Conservation (phyloP, 192 early-diverging fungal genomes). For the Rhizoclosmatium sp. region DNA sequence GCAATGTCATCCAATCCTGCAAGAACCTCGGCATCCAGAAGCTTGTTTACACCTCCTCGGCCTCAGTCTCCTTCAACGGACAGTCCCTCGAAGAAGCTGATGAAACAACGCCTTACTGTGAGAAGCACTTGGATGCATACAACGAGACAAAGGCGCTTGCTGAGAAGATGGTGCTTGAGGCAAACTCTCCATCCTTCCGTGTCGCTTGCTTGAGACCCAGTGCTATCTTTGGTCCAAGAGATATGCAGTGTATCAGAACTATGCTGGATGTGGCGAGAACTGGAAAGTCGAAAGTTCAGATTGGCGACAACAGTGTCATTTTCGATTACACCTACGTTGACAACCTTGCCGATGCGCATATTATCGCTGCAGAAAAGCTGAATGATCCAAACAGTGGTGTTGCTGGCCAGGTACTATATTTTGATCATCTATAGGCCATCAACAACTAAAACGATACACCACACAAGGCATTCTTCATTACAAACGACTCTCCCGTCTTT, state of each 20-base stretch:
- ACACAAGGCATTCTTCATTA: constrained; percentile 84
- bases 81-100: constrained; percentile 77
- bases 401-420: constrained; percentile 42
- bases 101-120: constrained; percentile 80
- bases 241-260: constrained; percentile 48
- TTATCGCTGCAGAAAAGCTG: constrained; percentile 83
- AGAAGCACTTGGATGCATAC: constrained; percentile 83
- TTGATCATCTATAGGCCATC: constrained; percentile 10
- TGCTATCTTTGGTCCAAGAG: constrained; percentile 89
- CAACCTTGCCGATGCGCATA: constrained; percentile 85
- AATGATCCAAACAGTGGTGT: constrained; percentile 51
- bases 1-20: constrained; percentile 83
- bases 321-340: constrained; percentile 95
- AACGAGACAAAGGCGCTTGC: constrained; percentile 86
- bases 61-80: constrained; percentile 89
- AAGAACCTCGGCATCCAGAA: constrained; percentile 65
- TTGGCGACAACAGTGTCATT: constrained; percentile 82
- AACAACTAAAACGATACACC: background rate
- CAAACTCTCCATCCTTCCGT: constrained; percentile 72
- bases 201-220: constrained; percentile 86
- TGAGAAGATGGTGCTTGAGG: constrained; percentile 78
- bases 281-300: constrained; percentile 68
- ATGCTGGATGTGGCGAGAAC: constrained; percentile 46
- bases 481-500: constrained; percentile 86
- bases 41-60: constrained; percentile 86